These are phyloP conservation scores for Penicillium argentinense DNA, from an alignment of 495 filamentous ascomycete genomes.

Conservation along the genomic window DNA sequence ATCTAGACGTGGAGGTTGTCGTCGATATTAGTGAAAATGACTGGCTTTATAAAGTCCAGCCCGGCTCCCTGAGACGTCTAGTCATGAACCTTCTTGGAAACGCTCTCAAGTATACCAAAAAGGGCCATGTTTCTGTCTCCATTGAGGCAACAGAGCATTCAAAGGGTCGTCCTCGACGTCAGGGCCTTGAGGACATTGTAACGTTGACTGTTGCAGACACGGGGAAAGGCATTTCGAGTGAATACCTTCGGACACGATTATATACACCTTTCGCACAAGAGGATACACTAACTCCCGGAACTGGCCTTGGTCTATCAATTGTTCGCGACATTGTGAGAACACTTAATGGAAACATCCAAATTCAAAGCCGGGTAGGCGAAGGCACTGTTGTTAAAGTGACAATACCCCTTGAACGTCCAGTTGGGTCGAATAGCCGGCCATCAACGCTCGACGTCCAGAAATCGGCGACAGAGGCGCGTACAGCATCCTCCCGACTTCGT, in stretches of 20 bases:
- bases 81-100: conserved; percentile 77
- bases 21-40: conserved; percentile 48
- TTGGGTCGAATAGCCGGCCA: conserved; percentile 7
- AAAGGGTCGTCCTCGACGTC: conserved; percentile 8
- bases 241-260: conserved; percentile 40
- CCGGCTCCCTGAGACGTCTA: conserved; percentile 62
- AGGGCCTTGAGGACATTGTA: conserved; percentile 30
- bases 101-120: conserved; percentile 65
- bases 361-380: conserved; percentile 43
- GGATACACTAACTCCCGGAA: conserved; percentile 38
- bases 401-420: conserved; percentile 36
- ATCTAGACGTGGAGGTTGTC: conserved; percentile 48
- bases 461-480: conserved; percentile 4
- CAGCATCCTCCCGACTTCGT: conserved; percentile 12
- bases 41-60: conserved; percentile 57
- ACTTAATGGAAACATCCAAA: conserved; percentile 48
- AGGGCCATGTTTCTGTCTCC: conserved; percentile 58
- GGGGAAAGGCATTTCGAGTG: conserved; percentile 46
- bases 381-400: conserved; percentile 51
- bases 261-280: conserved; percentile 50
- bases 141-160: conserved; percentile 45
- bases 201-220: conserved; percentile 44
- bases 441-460: not conserved
- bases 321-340: conserved; percentile 50
- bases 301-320: conserved; percentile 50